Percentiles rank a stretch among this genome's conserved stretches.
Evolutionary conservation across 306 rosid genomes (phyloP).

Genomic region (Cyclanthera cordifolia): DNA sequence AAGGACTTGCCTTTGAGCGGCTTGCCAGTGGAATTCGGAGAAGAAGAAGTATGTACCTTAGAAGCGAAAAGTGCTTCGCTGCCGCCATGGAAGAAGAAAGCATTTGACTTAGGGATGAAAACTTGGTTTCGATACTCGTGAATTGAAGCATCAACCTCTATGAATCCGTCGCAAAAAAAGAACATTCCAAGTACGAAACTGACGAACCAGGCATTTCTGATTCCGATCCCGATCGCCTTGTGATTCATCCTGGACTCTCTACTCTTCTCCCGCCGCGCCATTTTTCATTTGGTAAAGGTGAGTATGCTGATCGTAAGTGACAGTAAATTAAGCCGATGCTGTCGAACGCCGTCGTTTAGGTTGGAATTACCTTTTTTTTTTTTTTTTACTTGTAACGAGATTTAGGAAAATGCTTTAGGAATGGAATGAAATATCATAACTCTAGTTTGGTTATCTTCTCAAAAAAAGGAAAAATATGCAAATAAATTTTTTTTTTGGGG

Average conservation of each 20-base stretch:
- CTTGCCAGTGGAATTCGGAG: slow-evolving; percentile 14
- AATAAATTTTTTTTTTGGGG: too few species aligned
- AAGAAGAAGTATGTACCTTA: slow-evolving; percentile 22
- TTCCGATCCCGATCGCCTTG: neutral
- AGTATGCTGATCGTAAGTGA: neutral
- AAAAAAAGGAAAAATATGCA: too few species aligned
- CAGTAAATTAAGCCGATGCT: neutral
- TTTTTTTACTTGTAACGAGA: too few species aligned
- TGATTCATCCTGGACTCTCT: neutral
- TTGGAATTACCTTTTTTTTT: too few species aligned
- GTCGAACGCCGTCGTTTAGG: neutral
- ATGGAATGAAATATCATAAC: too few species aligned
- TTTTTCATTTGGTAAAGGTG: neutral
- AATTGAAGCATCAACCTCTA: slow-evolving; percentile 38
- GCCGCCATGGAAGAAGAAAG: slow-evolving; percentile 97
- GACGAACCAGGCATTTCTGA: neutral
- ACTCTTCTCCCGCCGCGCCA: neutral
- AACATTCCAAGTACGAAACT: slow-evolving; percentile 12
- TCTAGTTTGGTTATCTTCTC: too few species aligned
- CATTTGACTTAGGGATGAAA: slow-evolving; percentile 57
- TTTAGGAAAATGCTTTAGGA: too few species aligned
- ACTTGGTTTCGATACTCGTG: slow-evolving; percentile 55
- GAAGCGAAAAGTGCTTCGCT: slow-evolving; percentile 73
- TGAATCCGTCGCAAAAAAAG: slow-evolving; percentile 12
- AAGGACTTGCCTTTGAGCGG: slow-evolving; percentile 50